A percentile compares a stretch with the other conserved stretches of the same genome.
These are phyloP conservation scores for Maudiozyma turicensis DNA, from an alignment of 805 yeast genomes.

Conservation along the genomic window DNA sequence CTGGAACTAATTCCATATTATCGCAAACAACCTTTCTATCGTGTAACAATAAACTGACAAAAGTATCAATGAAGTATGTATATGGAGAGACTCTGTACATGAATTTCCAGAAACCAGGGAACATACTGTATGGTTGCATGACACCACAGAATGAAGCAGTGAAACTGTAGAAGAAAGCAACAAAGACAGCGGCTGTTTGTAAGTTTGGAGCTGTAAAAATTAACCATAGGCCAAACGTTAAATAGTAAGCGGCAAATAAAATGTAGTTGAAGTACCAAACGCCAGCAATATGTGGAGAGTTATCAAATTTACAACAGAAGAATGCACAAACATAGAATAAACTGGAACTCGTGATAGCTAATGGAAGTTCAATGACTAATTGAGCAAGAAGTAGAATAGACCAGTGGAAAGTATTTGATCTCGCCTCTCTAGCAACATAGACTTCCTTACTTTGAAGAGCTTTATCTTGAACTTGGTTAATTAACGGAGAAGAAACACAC, in stretches of 20 bases:
- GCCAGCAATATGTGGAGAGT: slow-evolving; percentile 39
- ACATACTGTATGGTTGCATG: slow-evolving; percentile 29
- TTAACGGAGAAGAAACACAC: slow-evolving; percentile 47
- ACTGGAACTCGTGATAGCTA: slow-evolving; percentile 40
- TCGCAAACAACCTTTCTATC: slow-evolving; percentile 43
- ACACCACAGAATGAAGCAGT: slow-evolving; percentile 33
- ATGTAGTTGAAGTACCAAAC: slow-evolving; percentile 38
- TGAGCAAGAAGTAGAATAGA: slow-evolving; percentile 47
- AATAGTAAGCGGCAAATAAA: slow-evolving; percentile 34
- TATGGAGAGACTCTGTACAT: slow-evolving; percentile 60
- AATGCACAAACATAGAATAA: slow-evolving; percentile 45
- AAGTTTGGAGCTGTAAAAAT: slow-evolving; percentile 58
- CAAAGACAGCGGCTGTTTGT: slow-evolving; percentile 56
- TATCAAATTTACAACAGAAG: slow-evolving; percentile 38
- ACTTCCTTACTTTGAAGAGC: slow-evolving; percentile 52
- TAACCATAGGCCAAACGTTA: slow-evolving; percentile 41
- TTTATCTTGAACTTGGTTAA: slow-evolving; percentile 55
- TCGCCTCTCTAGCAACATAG: slow-evolving; percentile 61
- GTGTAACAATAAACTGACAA: slow-evolving; percentile 41
- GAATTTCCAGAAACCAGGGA: slow-evolving; percentile 71
- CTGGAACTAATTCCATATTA: slow-evolving; percentile 37
- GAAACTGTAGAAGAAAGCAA: slow-evolving; percentile 33
- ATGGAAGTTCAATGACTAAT: slow-evolving; percentile 51
- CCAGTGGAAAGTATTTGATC: slow-evolving; percentile 72
- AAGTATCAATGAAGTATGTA: slow-evolving; percentile 46